Evolutionary conservation across 768 basidiomycete species (phyloP), one percentile per base, ranked within the genome.

Genomic region (Rhizopogon sp.): DNA sequence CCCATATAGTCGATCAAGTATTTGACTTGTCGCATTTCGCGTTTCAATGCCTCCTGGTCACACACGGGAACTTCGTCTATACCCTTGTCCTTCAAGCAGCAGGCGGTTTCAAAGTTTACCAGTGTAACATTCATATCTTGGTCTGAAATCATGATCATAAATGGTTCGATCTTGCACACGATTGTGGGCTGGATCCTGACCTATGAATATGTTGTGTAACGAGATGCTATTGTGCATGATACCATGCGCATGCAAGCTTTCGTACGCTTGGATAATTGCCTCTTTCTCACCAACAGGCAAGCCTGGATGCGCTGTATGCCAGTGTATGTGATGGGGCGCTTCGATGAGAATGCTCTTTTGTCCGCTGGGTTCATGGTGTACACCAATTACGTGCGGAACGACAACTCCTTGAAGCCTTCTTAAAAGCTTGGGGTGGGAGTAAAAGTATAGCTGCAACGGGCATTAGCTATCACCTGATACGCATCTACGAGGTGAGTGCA

Each of bases 21-120:
- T 53, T 62, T 60, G 14, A 67, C 58, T 39, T 50, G 42, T 29
- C 57, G 64, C 66, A 64, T 59, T 46, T 67, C 66, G 6, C 20
- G 14, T 3, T 29, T 43, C 4, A 66, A 37, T 5, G 55, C 56
- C 7, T 40, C 46, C 29, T 39, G 31, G 14, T 44, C 35, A 43
- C 64, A 65, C 22, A 6, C 17, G n/a, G 43, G 39, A 28, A 57
- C 37, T 35, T 39, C 43, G 20, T 43, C 11, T 35, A 33, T 31
- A 8, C 43, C 33, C 35, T 20, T 29, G 16, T 53, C 54, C 4
- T 55, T 29, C 40, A 58, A 49, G 16, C 51, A 56, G 11, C 52
- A 37, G 4, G 60, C 55, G 7, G 17, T 49, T 28, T 56, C 49
- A 47, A 67, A 67, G 50, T 41, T 55, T 40, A 40, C 11, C 10